phyloP scores from a whole-genome alignment of 805 yeast species.

The Sugiyamaella chiloensis region DNA sequence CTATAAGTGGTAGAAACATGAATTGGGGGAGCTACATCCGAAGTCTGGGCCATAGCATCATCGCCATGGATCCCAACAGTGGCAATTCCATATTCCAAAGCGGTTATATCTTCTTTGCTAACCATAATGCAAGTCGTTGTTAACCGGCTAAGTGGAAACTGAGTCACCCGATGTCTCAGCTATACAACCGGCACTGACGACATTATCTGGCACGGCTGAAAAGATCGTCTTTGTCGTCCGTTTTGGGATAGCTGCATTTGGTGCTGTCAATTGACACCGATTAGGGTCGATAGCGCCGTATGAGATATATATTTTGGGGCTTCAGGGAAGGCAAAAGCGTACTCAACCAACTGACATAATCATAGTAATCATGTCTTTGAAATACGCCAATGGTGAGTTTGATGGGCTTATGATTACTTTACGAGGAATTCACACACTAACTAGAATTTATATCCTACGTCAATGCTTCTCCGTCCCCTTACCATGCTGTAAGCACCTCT shows the following conservation, averaged over 20 bases:
- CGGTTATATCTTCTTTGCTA: background rate
- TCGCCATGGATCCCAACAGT: constrained; percentile 63
- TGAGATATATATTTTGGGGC: too few relatives aligned
- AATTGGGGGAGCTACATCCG: constrained; percentile 64
- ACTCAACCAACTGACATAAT: too few relatives aligned
- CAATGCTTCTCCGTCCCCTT: constrained; percentile 87
- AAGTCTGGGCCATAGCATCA: constrained; percentile 39
- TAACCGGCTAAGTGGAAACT: too few relatives aligned
- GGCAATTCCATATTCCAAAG: constrained; percentile 3
- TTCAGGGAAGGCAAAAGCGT: too few relatives aligned
- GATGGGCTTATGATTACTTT: background rate
- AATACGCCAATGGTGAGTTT: constrained; percentile 20
- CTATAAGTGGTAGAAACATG: constrained; percentile 76
- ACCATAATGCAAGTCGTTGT: too few relatives aligned
- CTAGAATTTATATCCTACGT: constrained; percentile 69
- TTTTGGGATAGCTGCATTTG: background rate
- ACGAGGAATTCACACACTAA: too few relatives aligned
- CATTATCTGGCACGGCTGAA: background rate
- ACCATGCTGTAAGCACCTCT: constrained; percentile 78
- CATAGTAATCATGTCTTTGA: constrained; percentile 10
- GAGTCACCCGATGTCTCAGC: too few relatives aligned
- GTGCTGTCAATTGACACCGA: too few relatives aligned
- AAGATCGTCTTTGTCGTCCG: background rate
- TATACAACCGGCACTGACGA: background rate
- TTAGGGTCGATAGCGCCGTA: too few relatives aligned